phyloP scores from a whole-genome alignment of 495 filamentous ascomycete genomes.

The Rusavskia elegans region DNA sequence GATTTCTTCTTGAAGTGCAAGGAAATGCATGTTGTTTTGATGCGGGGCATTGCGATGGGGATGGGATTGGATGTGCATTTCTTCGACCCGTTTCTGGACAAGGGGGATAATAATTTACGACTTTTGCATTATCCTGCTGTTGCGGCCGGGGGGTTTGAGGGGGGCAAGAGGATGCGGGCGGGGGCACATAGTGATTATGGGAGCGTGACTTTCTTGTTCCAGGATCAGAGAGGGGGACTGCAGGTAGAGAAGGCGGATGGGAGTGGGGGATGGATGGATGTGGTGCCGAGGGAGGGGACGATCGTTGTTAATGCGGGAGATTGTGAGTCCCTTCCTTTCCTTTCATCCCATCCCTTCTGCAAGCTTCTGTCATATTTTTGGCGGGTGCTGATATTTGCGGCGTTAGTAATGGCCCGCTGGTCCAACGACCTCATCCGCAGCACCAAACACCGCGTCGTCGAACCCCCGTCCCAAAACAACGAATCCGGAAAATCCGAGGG shows the following conservation, averaged over 20 bases:
- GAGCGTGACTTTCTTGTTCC: slow-evolving; percentile 76
- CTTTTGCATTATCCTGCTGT: slow-evolving; percentile 78
- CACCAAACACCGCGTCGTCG: slow-evolving; percentile 78
- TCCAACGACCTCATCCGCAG: slow-evolving; percentile 79
- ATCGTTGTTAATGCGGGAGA: slow-evolving; percentile 90
- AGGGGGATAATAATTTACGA: slow-evolving; percentile 75
- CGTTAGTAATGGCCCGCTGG: slow-evolving; percentile 68
- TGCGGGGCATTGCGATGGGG: slow-evolving; percentile 78
- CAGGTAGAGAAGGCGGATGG: slow-evolving; percentile 60
- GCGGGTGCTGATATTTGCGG: too few species aligned
- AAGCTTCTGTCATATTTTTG: too few species aligned
- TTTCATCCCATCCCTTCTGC: too few species aligned
- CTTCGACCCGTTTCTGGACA: slow-evolving; percentile 61
- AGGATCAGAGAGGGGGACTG: slow-evolving; percentile 66
- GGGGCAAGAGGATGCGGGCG: slow-evolving; percentile 59
- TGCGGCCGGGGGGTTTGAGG: slow-evolving; percentile 45
- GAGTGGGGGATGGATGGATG: slow-evolving; percentile 69
- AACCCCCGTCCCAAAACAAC: slow-evolving; percentile 38
- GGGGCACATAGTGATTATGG: slow-evolving; percentile 87
- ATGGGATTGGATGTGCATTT: slow-evolving; percentile 56
- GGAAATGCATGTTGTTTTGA: slow-evolving; percentile 56
- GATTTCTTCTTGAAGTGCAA: slow-evolving; percentile 61
- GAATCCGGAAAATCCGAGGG: neutral
- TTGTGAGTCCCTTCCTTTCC: neutral
- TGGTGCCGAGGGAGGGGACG: slow-evolving; percentile 64